Evolutionary conservation across 2,329 filamentous ascomycete species (phyloP), one percentile per base, ranked within the genome.

Genomic region (Allantophomopsis cytisporea): DNA sequence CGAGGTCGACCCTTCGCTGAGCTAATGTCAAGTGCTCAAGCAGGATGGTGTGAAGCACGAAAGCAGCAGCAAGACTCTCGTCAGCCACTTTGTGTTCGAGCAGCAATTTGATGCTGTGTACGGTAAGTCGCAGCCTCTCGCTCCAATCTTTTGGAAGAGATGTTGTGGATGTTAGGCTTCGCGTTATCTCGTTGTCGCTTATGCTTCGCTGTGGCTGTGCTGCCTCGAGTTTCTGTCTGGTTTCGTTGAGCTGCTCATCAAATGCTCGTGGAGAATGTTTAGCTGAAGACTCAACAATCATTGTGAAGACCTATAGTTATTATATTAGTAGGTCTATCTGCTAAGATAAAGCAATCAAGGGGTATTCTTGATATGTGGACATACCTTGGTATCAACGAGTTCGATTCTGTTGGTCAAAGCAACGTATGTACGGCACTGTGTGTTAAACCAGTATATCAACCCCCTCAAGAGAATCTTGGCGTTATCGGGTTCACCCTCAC

Each of bases 391-490:
- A 50, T 81, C 79, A 37, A 62, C 59, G 48, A 73, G 80, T 38
- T 77, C 69, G 10, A 83, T 53, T 28, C 66, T 69, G 43, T 84
- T 78, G 34, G 83, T 63, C 17, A 83, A 58, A 1, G 73, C 76
- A 5, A 80, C 62, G 49, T 75, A 80, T 51, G 70, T 74, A 1
- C 73, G 70, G 23, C 23, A 28, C n/a, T 60, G 57, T 0, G 51
- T 53, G 38, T 76, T 64, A 42, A 82, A 69, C 41, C 60, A 64
- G 40, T 68, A 63, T 31, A 81, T 73, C 50, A 76, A 62, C 4
- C 50, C 51, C 31, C 50, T 48, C 66, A 54, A 52, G 41, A 47
- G 47, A 20, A 40, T 41, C 39, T 47, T 57, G n/a, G 38, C 42
- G 30, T 20, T 33, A 17, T 39, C 43, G 17, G 32, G 32, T 31